phyloP scores from a whole-genome alignment of 345 rosid species.

The Populus nigra region DNA sequence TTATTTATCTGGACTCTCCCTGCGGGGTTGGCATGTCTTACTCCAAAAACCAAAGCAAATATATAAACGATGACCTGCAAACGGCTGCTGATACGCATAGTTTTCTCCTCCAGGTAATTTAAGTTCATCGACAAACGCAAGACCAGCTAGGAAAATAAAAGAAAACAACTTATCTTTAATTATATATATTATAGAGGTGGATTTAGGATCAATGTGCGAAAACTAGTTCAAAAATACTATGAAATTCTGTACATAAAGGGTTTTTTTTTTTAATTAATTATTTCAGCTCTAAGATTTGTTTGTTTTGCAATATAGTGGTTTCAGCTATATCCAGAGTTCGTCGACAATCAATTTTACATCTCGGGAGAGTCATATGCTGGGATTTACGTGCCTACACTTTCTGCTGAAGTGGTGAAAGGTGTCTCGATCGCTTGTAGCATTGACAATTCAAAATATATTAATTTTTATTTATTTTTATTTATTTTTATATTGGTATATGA shows the following conservation, averaged over 20 bases:
- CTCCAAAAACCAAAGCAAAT: constrained; percentile 27
- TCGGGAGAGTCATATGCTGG: constrained; percentile 54
- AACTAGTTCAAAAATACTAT: too few relatives aligned
- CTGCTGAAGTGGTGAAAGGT: constrained; percentile 39
- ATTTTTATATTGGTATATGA: too few relatives aligned
- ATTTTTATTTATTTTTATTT: too few relatives aligned
- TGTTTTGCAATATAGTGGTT: constrained; percentile 40
- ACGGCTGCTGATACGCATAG: constrained; percentile 46
- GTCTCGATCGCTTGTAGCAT: background rate
- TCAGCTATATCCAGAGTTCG: constrained; percentile 40
- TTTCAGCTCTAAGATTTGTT: background rate
- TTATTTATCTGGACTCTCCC: constrained; percentile 61
- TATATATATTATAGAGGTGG: background rate
- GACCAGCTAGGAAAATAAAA: too few relatives aligned
- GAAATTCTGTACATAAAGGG: too few relatives aligned
- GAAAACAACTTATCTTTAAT: too few relatives aligned
- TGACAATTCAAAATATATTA: too few relatives aligned
- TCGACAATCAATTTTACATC: constrained; percentile 40
- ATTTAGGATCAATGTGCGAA: too few relatives aligned
- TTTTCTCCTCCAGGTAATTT: constrained; percentile 52
- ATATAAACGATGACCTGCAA: constrained; percentile 37
- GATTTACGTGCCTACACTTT: constrained; percentile 41
- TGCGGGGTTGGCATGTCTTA: constrained; percentile 58
- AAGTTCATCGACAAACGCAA: too few relatives aligned
- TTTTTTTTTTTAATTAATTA: background rate